Conservation (phyloP, 2,329 filamentous ascomycete species). For the Madurella mycetomatis region DNA sequence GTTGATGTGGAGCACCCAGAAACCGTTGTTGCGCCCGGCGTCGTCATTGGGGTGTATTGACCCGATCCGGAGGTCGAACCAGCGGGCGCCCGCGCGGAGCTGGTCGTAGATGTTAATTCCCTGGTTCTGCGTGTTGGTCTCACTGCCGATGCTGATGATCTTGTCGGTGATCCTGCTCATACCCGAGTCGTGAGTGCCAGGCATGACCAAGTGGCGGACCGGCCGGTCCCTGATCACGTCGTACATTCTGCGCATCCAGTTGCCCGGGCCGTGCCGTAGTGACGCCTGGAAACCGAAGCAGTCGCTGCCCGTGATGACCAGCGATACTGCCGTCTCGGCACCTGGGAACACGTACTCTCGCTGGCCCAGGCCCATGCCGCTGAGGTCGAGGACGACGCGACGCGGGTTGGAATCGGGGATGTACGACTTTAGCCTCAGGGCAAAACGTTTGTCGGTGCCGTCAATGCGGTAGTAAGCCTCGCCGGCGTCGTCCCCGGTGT, state of each 20-base stretch:
- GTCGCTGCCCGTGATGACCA: slow-evolving; percentile 35
- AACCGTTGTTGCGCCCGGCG: slow-evolving; percentile 26
- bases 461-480: slow-evolving; percentile 32
- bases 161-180: slow-evolving; percentile 39
- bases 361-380: slow-evolving; percentile 32
- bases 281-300: slow-evolving; percentile 32
- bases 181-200: slow-evolving; percentile 46
- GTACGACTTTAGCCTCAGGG: slow-evolving; percentile 30
- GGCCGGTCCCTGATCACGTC: slow-evolving; percentile 35
- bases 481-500: slow-evolving; percentile 25
- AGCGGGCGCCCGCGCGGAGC: slow-evolving; percentile 41
- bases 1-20: slow-evolving; percentile 32
- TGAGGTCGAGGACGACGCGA: slow-evolving; percentile 28
- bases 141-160: slow-evolving; percentile 34
- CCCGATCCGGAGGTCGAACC: slow-evolving; percentile 45
- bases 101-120: slow-evolving; percentile 42
- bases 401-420: slow-evolving; percentile 26
- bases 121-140: slow-evolving; percentile 43
- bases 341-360: slow-evolving; percentile 33
- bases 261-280: slow-evolving; percentile 25
- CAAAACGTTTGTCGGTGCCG: slow-evolving; percentile 30
- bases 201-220: slow-evolving; percentile 43
- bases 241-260: slow-evolving; percentile 34
- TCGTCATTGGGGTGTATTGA: slow-evolving; percentile 31
- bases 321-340: slow-evolving; percentile 29